These are phyloP conservation scores for Rhizopus sp. DNA, from an alignment of 371 early-diverging fungal genomes.

Conservation along the genomic window DNA sequence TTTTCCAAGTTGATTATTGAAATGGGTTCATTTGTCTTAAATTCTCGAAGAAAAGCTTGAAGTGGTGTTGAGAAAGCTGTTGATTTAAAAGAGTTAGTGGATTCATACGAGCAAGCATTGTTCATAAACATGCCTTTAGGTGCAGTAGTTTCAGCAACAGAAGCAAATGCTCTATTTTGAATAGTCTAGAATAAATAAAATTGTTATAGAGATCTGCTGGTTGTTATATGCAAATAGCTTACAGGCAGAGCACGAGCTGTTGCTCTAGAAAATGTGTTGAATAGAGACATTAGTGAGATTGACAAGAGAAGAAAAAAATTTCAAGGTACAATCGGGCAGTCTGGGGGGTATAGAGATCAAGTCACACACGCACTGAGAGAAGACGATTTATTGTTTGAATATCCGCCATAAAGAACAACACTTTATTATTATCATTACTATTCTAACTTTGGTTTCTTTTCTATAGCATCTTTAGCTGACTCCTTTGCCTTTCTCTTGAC, in stretches of 20 bases:
- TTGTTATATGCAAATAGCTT: background rate
- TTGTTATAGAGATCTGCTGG: too few relatives aligned
- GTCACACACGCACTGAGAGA: constrained; percentile 6
- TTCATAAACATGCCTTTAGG: constrained; percentile 17
- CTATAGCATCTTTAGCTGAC: constrained; percentile 1
- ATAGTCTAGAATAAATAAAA: background rate
- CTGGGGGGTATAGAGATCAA: constrained; percentile 10
- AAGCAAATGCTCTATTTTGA: constrained; percentile 30
- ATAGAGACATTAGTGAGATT: constrained; percentile 9
- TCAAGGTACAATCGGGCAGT: constrained; percentile 1
- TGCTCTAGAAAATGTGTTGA: constrained; percentile 1
- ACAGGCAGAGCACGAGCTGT: background rate
- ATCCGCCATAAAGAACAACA: background rate
- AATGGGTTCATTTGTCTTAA: constrained; percentile 72
- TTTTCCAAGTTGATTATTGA: constrained; percentile 76
- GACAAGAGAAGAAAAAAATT: constrained; percentile 10
- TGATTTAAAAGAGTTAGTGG: background rate
- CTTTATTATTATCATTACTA: constrained; percentile 3
- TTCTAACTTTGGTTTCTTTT: constrained; percentile 20
- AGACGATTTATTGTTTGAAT: background rate
- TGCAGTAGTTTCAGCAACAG: constrained; percentile 21
- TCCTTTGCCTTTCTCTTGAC: constrained; percentile 42
- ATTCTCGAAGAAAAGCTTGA: constrained; percentile 84
- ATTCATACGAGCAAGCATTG: background rate
- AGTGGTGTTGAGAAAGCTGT: constrained; percentile 39